phyloP scores from a whole-genome alignment of 2,329 filamentous ascomycete species.

The Stylonectria norvegica region DNA sequence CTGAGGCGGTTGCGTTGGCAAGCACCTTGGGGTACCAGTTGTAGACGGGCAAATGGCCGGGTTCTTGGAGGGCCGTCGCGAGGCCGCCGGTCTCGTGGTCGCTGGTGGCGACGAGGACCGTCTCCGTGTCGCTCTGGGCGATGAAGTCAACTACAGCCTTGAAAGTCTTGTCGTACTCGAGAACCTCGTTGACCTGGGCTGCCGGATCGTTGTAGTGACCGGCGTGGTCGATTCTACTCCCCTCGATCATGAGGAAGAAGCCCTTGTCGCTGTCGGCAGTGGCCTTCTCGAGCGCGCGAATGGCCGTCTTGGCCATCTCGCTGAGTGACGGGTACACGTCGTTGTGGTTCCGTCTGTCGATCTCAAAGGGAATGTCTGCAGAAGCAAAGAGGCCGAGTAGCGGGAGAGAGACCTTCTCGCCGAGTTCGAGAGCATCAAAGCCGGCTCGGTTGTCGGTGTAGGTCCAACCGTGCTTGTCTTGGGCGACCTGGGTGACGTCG shows the following conservation, averaged over 20 bases:
- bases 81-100: slow-evolving; percentile 97
- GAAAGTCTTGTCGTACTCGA: slow-evolving; percentile 92
- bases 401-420: slow-evolving; percentile 69
- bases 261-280: slow-evolving; percentile 83
- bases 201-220: slow-evolving; percentile 82
- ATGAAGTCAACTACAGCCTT: slow-evolving; percentile 81
- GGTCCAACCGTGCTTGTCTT: slow-evolving; percentile 72
- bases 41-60: slow-evolving; percentile 53
- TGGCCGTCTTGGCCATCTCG: slow-evolving; percentile 84
- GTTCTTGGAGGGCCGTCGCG: slow-evolving; percentile 67
- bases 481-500: slow-evolving; percentile 71
- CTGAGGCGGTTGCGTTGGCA: slow-evolving; percentile 70
- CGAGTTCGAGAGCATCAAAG: slow-evolving; percentile 71
- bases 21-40: slow-evolving; percentile 81
- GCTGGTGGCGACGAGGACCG: slow-evolving; percentile 82
- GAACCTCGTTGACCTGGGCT: slow-evolving; percentile 82
- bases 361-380: slow-evolving; percentile 84
- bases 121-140: slow-evolving; percentile 66
- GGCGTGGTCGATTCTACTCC: slow-evolving; percentile 92
- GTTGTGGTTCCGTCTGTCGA: slow-evolving; percentile 77
- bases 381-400: slow-evolving; percentile 81
- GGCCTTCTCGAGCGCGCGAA: slow-evolving; percentile 74
- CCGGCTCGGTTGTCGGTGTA: slow-evolving; percentile 69
- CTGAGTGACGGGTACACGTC: slow-evolving; percentile 83
- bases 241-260: slow-evolving; percentile 99